Evolutionary conservation across 768 basidiomycete genomes (phyloP).

Genomic region (Leucocoprinus sp.): DNA sequence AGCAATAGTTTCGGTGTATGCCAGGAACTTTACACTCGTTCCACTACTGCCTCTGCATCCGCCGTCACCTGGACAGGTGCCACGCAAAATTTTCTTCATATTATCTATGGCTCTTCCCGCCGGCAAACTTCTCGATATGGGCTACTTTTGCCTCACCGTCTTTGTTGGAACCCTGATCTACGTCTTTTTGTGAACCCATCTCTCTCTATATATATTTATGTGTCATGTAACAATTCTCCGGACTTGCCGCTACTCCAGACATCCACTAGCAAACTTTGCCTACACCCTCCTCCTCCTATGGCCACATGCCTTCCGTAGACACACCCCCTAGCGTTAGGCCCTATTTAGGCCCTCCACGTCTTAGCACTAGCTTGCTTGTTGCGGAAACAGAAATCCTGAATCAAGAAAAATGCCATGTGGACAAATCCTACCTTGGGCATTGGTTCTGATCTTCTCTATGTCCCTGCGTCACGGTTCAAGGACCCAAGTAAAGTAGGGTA

Average conservation of each 20-base stretch:
- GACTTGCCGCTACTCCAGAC: constrained; percentile 26
- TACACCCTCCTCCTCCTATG: too few relatives aligned
- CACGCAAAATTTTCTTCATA: constrained; percentile 22
- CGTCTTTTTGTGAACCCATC: constrained; percentile 17
- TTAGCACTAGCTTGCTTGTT: too few relatives aligned
- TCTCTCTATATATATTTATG: background rate
- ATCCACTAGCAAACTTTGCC: too few relatives aligned
- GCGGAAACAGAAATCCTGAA: too few relatives aligned
- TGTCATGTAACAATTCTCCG: background rate
- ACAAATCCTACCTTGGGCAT: constrained; percentile 48
- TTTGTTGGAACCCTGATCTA: constrained; percentile 12
- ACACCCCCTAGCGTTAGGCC: too few relatives aligned
- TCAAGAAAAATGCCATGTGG: constrained; percentile 35
- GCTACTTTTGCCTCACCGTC: constrained; percentile 21
- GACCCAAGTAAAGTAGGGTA: constrained; percentile 47
- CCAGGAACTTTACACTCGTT: background rate
- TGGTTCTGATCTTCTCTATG: constrained; percentile 46
- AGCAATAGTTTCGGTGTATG: background rate
- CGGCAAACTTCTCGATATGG: constrained; percentile 25
- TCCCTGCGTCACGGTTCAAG: constrained; percentile 44
- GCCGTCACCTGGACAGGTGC: constrained; percentile 7
- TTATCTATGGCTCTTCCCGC: constrained; percentile 18
- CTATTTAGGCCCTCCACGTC: too few relatives aligned
- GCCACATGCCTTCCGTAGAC: too few relatives aligned
- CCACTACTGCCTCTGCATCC: background rate